A percentile compares a stretch with the other conserved stretches of the same genome.
phyloP scores from a whole-genome alignment of 2,329 filamentous ascomycete genomes.

The Emergomyces pasteurianus region DNA sequence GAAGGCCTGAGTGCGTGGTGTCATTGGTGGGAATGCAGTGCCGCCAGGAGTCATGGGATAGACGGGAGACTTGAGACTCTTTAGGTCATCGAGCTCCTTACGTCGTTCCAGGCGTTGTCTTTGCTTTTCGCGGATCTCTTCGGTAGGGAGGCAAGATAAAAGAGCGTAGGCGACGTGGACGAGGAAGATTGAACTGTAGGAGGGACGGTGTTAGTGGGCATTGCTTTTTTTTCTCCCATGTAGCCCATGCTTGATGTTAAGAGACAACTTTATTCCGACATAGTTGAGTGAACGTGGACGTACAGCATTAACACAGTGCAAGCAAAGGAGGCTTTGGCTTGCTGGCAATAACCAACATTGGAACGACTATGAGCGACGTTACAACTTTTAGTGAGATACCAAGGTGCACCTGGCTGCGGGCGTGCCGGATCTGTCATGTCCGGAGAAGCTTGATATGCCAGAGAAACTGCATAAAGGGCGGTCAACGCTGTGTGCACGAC shows the following conservation, averaged over 20 bases:
- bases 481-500: slow-evolving; percentile 41
- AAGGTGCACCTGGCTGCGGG: slow-evolving; percentile 44
- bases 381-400: slow-evolving; percentile 54
- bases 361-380: slow-evolving; percentile 36
- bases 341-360: slow-evolving; percentile 44
- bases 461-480: slow-evolving; percentile 43
- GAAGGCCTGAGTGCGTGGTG: slow-evolving; percentile 32
- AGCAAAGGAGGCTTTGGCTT: slow-evolving; percentile 48
- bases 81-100: slow-evolving; percentile 21
- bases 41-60: slow-evolving; percentile 18
- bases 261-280: background rate
- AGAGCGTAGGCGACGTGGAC: slow-evolving; percentile 37
- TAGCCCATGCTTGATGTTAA: background rate
- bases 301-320: slow-evolving; percentile 46
- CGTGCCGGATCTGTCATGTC: slow-evolving; percentile 47
- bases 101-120: slow-evolving; percentile 20
- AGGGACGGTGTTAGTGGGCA: slow-evolving; percentile 7
- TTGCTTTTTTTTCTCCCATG: background rate
- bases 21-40: slow-evolving; percentile 25
- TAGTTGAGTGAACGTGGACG: slow-evolving; percentile 16
- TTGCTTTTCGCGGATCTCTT: slow-evolving; percentile 22
- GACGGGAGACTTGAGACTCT: slow-evolving; percentile 27
- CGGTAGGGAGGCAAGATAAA: slow-evolving; percentile 35
- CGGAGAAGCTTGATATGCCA: slow-evolving; percentile 44
- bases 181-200: slow-evolving; percentile 38